Base-by-base conservation (phyloP, 768 basidiomycete genomes). In the Suillus cothurnatus region DNA sequence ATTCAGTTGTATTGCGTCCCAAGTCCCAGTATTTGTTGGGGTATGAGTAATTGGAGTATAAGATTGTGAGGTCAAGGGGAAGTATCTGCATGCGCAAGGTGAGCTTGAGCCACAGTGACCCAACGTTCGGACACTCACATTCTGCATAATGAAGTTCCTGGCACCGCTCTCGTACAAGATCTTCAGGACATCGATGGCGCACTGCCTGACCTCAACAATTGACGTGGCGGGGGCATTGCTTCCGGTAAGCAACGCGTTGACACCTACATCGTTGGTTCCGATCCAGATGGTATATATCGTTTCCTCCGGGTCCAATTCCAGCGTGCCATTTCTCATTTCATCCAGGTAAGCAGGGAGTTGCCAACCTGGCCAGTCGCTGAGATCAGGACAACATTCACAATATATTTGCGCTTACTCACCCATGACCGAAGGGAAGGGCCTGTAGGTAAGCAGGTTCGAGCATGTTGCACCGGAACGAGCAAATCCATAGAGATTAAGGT, bases 281-380 rank as follows among this genome's bases (percentile, higher is more conserved):
- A 90, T 86, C 88, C 89, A 91, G 8, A 90, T 77, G 1, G 86
- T 85, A 71, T 86, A 90, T 3, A 90, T 66, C 1, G 89, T 90
- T 55, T 86, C 79, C 3, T 78, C 72, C 0, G 83, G 71, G 17
- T 74, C 62, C 39, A 84, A 71, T 21, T 67, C 70, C 26, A 86
- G 70, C 1, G 82, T 77, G 6, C 81, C 80, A 66, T 84, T 82
- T 15, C 72, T 67, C 21, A 69, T 75, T 58, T 83, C 80, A 8
- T 77, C 70, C 59, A 88, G 78, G 73, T 84, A 88, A 0, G 77
- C 61, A 0, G 88, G 88, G 8, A 90, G 78, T 59, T 73, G 73
- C 66, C 62, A 73, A 32, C 67, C 58, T 59, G 12, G 26, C 8
- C 17, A 17, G 39, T 59, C 19, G 31, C 26, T 28, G 32, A 1